phyloP scores from a whole-genome alignment of 345 rosid genomes.

The Erodium maritimum region DNA sequence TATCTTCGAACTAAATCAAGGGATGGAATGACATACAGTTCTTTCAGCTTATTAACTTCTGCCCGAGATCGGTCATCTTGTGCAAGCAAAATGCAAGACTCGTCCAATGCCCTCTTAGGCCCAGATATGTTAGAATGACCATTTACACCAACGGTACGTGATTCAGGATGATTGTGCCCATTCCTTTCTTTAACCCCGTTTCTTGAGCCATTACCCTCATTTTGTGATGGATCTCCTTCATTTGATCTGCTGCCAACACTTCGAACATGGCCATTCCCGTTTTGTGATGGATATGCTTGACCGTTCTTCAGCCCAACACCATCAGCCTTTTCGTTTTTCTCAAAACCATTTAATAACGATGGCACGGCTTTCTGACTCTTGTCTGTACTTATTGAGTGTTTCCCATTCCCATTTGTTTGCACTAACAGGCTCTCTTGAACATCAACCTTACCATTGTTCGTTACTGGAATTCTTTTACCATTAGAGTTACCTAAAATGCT shows the following conservation, averaged over 20 bases:
- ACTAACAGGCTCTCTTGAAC: conserved; percentile 26
- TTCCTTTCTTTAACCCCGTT: conserved; percentile 11
- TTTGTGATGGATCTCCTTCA: conserved; percentile 20
- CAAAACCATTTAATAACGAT: conserved; percentile 13
- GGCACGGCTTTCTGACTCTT: conserved; percentile 33
- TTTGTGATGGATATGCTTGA: conserved; percentile 12
- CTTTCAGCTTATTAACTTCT: conserved; percentile 55
- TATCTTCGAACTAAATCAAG: conserved; percentile 2
- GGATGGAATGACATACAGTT: conserved; percentile 39
- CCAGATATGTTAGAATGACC: conserved; percentile 18
- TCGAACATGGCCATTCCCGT: conserved; percentile 19
- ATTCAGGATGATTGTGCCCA: conserved; percentile 19
- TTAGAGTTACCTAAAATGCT: conserved; percentile 41
- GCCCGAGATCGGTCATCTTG: conserved; percentile 46
- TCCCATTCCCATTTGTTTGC: conserved; percentile 25
- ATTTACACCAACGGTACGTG: conserved; percentile 21
- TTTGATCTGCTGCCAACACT: conserved; percentile 14
- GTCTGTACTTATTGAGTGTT: conserved; percentile 16
- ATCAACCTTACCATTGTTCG: conserved; percentile 35
- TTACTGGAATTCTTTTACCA: conserved; percentile 34
- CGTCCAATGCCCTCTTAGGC: conserved; percentile 35
- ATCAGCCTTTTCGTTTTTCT: conserved; percentile 22
- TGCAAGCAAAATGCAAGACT: conserved; percentile 45
- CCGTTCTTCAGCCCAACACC: background rate
- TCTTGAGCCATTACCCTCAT: conserved; percentile 23